Percentiles rank a stretch among this genome's conserved stretches.
phyloP scores from a whole-genome alignment of 2,329 filamentous ascomycete genomes.

The Beauveria caledonica region DNA sequence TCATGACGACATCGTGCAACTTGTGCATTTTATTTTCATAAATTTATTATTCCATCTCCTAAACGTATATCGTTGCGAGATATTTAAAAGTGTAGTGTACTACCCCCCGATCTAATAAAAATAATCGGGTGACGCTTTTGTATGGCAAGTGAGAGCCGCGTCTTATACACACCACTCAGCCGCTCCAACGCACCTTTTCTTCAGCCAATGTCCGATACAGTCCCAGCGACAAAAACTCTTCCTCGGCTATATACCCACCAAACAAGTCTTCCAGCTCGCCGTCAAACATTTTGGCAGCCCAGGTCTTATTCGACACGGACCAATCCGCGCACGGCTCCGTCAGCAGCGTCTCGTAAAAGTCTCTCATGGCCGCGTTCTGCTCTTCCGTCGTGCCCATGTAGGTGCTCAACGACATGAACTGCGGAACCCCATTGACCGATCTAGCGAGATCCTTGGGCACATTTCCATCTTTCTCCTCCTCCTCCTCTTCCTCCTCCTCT shows the following conservation, averaged over 20 bases:
- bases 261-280: constrained; percentile 4
- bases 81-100: too few species aligned
- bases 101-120: too few species aligned
- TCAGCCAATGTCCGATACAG: constrained; percentile 6
- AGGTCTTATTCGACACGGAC: background rate
- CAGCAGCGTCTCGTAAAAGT: background rate
- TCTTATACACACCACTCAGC: background rate
- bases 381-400: constrained; percentile 6
- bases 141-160: too few species aligned
- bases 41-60: too few species aligned
- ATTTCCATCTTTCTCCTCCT: background rate
- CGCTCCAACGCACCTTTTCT: constrained; percentile 10
- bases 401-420: constrained; percentile 8
- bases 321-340: background rate
- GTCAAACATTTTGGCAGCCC: constrained; percentile 3
- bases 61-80: too few species aligned
- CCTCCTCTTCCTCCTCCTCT: background rate
- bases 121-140: too few species aligned
- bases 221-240: constrained; percentile 7
- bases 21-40: too few species aligned
- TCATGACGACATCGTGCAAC: too few species aligned
- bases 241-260: constrained; percentile 6
- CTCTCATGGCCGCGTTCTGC: background rate
- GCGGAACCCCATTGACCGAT: background rate
- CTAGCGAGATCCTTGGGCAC: background rate